These are phyloP conservation scores for Diaporthe ampelina DNA, from an alignment of 2,329 filamentous ascomycete genomes.

Conservation along the genomic window DNA sequence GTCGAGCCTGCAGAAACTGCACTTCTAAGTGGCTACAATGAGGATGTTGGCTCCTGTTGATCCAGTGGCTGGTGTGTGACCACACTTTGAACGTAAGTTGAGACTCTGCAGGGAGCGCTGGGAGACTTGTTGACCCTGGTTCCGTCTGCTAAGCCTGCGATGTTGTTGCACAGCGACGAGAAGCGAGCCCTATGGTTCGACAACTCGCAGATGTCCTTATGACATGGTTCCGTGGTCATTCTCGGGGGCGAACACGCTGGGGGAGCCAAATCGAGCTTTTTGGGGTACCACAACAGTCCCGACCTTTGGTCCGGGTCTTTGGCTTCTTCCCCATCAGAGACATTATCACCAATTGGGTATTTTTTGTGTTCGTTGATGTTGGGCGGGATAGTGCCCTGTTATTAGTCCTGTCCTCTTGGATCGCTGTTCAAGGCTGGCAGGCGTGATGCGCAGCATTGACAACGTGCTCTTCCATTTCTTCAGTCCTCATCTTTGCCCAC, in stretches of 20 bases:
- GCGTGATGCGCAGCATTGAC: neutral
- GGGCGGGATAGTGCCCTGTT: neutral
- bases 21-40: constrained; percentile 34
- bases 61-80: constrained; percentile 27
- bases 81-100: constrained; percentile 9
- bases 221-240: constrained; percentile 18
- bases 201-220: constrained; percentile 17
- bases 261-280: constrained; percentile 29
- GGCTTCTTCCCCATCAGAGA: constrained; percentile 21
- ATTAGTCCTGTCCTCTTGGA: neutral
- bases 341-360: constrained; percentile 3
- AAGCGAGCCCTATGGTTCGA: constrained; percentile 25
- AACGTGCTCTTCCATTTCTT: neutral
- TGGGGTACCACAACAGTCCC: constrained; percentile 32
- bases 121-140: constrained; percentile 15
- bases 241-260: constrained; percentile 31
- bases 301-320: constrained; percentile 12
- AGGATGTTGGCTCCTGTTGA: constrained; percentile 4
- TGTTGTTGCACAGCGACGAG: constrained; percentile 32
- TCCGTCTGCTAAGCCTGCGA: constrained; percentile 30
- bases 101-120: constrained; percentile 17
- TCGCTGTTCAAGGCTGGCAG: neutral
- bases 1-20: constrained; percentile 30
- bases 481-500: neutral
- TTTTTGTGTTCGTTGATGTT: constrained; percentile 10